Evolutionary conservation across 148 eudicot genomes (phyloP).

Genomic region (Dysphania ambrosioides): DNA sequence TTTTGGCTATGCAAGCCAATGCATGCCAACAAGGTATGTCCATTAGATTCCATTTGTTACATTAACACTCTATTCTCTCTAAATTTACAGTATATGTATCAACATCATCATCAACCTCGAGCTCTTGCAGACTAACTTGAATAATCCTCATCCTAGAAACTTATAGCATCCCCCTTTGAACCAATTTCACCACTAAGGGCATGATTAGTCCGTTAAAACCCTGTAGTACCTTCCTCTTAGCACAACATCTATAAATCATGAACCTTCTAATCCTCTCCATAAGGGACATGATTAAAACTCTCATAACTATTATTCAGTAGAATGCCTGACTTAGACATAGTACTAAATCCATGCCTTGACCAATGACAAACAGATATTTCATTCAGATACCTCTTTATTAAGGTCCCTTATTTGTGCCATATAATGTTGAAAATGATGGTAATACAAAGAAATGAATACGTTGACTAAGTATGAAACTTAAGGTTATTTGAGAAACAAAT

Average conservation of each 20-base stretch:
- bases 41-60: no score
- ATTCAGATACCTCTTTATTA: neutral
- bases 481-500: no score
- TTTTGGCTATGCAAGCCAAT: no score
- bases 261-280: neutral
- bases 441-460: no score
- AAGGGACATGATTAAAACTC: no score
- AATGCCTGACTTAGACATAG: neutral
- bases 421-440: neutral
- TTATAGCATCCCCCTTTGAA: neutral
- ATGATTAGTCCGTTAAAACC: no score
- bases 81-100: neutral
- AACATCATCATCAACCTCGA: neutral
- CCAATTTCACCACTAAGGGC: no score
- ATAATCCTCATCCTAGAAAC: neutral
- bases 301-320: neutral
- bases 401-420: neutral
- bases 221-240: neutral
- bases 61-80: no score
- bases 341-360: constrained; percentile 9
- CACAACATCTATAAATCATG: neutral
- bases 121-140: neutral
- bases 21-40: no score
- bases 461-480: no score
- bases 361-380: neutral